phyloP scores from a whole-genome alignment of 768 basidiomycete genomes.

The Lentinula lateritia region DNA sequence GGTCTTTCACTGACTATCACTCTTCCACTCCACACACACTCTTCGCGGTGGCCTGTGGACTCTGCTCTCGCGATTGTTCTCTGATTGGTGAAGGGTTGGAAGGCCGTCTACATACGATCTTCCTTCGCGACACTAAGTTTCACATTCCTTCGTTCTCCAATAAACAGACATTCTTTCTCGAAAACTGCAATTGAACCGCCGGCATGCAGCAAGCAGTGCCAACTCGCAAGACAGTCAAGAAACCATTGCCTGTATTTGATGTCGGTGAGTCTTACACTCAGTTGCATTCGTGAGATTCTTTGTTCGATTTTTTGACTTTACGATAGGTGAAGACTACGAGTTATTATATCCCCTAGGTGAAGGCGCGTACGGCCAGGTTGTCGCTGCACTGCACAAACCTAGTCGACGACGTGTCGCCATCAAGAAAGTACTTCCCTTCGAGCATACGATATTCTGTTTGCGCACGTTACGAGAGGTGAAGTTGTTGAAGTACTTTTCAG shows the following conservation, averaged over 20 bases:
- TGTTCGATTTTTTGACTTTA: not conserved
- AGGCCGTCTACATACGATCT: not conserved
- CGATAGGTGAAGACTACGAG: conserved; percentile 64
- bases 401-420: conserved; percentile 84
- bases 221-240: not conserved
- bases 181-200: not conserved
- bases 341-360: conserved; percentile 72
- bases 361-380: conserved; percentile 89
- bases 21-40: not conserved
- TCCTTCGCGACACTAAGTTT: not conserved
- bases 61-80: not conserved
- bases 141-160: not conserved
- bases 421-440: conserved; percentile 93
- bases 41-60: not conserved
- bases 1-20: not conserved
- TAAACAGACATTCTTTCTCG: not conserved
- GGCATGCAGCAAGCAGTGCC: not conserved
- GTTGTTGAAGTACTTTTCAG: conserved; percentile 79
- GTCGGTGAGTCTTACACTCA: not conserved
- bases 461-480: conserved; percentile 89
- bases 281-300: not conserved
- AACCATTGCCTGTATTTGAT: not conserved
- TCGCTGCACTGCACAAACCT: conserved; percentile 80
- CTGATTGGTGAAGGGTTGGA: not conserved
- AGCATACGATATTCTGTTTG: conserved; percentile 88